phyloP scores from a whole-genome alignment of 495 filamentous ascomycete species.

The Penicillium cataractarum region DNA sequence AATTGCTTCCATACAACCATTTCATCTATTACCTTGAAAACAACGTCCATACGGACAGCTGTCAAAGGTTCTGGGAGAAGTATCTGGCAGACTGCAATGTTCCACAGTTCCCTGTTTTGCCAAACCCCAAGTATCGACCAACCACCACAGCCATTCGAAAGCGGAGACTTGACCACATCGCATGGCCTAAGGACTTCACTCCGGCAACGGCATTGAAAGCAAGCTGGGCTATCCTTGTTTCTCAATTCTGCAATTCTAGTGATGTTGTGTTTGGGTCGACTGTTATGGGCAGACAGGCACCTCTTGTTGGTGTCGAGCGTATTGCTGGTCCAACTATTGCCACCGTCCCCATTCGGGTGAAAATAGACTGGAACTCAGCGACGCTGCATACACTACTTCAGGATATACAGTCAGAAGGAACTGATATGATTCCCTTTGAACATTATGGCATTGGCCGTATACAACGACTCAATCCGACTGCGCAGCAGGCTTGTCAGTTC shows the following conservation, averaged over 20 bases:
- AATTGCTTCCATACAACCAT: background rate
- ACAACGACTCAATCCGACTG: constrained; percentile 49
- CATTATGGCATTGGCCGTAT: constrained; percentile 57
- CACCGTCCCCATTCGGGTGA: constrained; percentile 55
- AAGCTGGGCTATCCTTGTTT: constrained; percentile 43
- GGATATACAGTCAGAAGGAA: constrained; percentile 38
- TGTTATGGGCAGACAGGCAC: constrained; percentile 39
- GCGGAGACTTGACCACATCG: background rate
- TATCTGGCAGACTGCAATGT: background rate
- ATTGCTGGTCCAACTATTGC: constrained; percentile 48
- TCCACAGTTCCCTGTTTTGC: background rate
- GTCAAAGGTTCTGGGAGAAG: background rate
- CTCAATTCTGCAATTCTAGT: constrained; percentile 28
- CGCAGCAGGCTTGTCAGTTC: constrained; percentile 56
- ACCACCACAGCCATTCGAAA: background rate
- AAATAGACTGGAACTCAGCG: constrained; percentile 18
- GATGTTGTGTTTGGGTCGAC: constrained; percentile 44
- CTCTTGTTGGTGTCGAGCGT: constrained; percentile 34
- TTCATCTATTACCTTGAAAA: constrained; percentile 14
- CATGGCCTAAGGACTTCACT: constrained; percentile 22
- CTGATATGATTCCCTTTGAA: constrained; percentile 44
- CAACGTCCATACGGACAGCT: background rate
- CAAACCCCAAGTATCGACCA: constrained; percentile 2
- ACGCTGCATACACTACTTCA: constrained; percentile 40
- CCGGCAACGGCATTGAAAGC: constrained; percentile 31